Evolutionary conservation across 768 basidiomycete species (phyloP).

Genomic region (Lyophyllum decastes): DNA sequence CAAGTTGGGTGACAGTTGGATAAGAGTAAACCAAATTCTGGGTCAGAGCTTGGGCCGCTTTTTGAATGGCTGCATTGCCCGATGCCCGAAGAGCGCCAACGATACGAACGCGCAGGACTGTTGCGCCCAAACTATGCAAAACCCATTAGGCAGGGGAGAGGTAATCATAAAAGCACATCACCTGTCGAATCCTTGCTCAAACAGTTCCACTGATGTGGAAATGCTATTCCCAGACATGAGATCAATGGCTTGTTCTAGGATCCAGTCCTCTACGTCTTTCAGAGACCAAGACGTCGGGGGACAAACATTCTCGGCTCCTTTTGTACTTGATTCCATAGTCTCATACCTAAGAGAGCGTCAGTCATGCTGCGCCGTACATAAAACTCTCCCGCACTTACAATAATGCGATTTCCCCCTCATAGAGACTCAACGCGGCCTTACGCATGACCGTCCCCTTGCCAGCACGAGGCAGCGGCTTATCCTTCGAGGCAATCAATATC

Average conservation of each 20-base stretch:
- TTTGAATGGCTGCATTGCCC: conserved; percentile 10
- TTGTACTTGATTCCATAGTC: conserved; percentile 24
- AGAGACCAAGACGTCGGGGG: conserved; percentile 26
- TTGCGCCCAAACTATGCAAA: conserved; percentile 33
- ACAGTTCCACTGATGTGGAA: background rate
- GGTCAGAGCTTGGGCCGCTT: conserved; percentile 26
- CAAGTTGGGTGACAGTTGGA: conserved; percentile 25
- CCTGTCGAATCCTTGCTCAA: conserved; percentile 24
- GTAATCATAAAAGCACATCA: background rate
- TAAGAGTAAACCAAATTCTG: conserved; percentile 31
- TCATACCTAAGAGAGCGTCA: conserved; percentile 23
- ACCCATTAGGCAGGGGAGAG: background rate
- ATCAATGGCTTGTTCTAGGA: conserved; percentile 21
- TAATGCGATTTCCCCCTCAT: conserved; percentile 40
- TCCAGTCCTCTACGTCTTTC: conserved; percentile 24
- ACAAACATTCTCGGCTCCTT: conserved; percentile 18
- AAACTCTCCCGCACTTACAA: conserved; percentile 25
- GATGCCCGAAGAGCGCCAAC: conserved; percentile 27
- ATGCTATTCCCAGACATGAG: conserved; percentile 11
- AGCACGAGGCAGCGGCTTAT: conserved; percentile 43
- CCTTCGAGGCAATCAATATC: conserved; percentile 42
- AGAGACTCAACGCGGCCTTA: conserved; percentile 37
- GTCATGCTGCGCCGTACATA: background rate
- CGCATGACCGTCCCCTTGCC: conserved; percentile 48
- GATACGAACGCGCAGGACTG: conserved; percentile 39